Percentiles rank a stretch among this genome's conserved stretches.
phyloP scores from a whole-genome alignment of 495 filamentous ascomycete species.

The Penicillium verhagenii region DNA sequence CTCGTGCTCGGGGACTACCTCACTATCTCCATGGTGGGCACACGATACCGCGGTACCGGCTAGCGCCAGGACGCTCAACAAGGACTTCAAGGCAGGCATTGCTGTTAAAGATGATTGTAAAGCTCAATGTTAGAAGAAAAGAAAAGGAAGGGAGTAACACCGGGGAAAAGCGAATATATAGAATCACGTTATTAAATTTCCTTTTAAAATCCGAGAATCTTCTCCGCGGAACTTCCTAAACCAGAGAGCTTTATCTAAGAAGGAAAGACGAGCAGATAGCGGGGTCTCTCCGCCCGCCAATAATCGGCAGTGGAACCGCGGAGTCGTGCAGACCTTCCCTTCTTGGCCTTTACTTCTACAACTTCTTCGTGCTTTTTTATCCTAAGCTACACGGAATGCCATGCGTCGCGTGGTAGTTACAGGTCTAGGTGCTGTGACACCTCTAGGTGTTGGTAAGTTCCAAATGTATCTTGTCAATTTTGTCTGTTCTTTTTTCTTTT shows the following conservation, averaged over 20 bases:
- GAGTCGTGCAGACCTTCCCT: slow-evolving; percentile 49
- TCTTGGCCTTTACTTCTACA: slow-evolving; percentile 28
- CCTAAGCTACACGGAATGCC: slow-evolving; percentile 32
- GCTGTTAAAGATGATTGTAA: neutral
- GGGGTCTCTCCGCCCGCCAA: slow-evolving; percentile 13
- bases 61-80: slow-evolving; percentile 38
- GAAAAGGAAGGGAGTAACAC: slow-evolving; percentile 9
- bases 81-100: slow-evolving; percentile 27
- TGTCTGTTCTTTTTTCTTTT: neutral
- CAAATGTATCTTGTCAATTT: neutral
- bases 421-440: slow-evolving; percentile 88
- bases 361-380: slow-evolving; percentile 3
- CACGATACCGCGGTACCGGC: slow-evolving; percentile 35
- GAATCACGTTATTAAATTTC: neutral
- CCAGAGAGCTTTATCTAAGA: slow-evolving; percentile 16
- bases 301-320: neutral
- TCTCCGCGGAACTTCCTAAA: slow-evolving; percentile 24
- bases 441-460: slow-evolving; percentile 74
- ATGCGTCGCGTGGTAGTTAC: slow-evolving; percentile 97
- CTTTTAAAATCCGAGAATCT: too few relatives aligned
- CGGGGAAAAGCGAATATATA: slow-evolving; percentile 2
- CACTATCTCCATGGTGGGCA: slow-evolving; percentile 39
- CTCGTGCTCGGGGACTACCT: slow-evolving; percentile 40
- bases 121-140: slow-evolving; percentile 15
- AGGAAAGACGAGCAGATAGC: slow-evolving; percentile 28